Evolutionary conservation across 768 basidiomycete genomes (phyloP), one percentile per base, ranked within the genome.

Genomic region (Lentinula raphanica): DNA sequence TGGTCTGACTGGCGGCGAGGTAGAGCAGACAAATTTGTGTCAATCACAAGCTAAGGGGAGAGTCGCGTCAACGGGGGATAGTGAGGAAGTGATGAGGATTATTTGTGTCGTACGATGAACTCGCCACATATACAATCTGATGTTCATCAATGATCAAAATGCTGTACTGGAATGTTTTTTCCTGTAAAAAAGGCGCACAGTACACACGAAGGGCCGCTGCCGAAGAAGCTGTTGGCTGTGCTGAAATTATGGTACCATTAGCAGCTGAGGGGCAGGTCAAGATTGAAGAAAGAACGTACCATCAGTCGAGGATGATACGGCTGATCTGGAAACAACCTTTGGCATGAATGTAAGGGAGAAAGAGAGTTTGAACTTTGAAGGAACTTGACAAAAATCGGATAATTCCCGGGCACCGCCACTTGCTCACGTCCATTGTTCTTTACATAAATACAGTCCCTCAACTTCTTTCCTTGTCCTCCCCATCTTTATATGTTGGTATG

Each of bases 311-410:
- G 92, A 91, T 8, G 93, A 94, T 60, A 94, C 84, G 3, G 90
- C 87, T 40, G 90, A 94, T 63, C 92, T 83, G 3, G 92, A 93
- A 66, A 94, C 83, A 61, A 97, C 90, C 71, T 95, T 95, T 54
- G 94, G 94, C 94, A 96, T 96, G 58, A 63, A 60, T 50, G 60
- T 32, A 25, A 48, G 23, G 15, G 32, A 36, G 42, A 23, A 23
- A 23, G 21, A 44, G 8, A 9, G n/a, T 9, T 17, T 17, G 39
- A 40, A 32, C 23, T 36, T 46, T 29, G 48, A 57, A 36, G n/a
- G n/a, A n/a, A n/a, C n/a, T n/a, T 36, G 17, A 55, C 55, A 55
- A 49, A 56, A 29, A 39, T 45, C 51, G 51, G 29, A 29, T 32
- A 29, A 54, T 13, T 54, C 36, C 3, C 5, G 32, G 36, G 51